Evolutionary conservation across 1,284 basidiomycete genomes (phyloP).

Genomic region (Rhodotorula sp.): DNA sequence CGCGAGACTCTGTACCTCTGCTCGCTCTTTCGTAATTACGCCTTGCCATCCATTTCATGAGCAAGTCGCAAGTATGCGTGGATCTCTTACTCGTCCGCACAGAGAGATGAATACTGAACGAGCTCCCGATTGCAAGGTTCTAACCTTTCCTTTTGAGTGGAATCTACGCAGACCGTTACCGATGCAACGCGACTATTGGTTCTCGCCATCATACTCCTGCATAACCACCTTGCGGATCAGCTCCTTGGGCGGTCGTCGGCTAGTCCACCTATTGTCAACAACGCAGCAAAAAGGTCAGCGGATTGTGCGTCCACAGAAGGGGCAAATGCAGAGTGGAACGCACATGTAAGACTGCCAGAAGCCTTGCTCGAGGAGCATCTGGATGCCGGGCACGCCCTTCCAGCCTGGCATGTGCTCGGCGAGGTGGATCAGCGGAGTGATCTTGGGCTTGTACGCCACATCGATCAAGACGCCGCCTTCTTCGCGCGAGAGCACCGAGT

Average conservation of each 20-base stretch:
- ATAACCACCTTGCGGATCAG: slow-evolving; percentile 52
- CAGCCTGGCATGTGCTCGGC: slow-evolving; percentile 58
- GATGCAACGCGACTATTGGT: background rate
- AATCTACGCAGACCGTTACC: background rate
- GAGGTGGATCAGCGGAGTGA: slow-evolving; percentile 51
- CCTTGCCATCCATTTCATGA: no score
- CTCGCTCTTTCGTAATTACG: background rate
- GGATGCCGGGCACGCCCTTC: slow-evolving; percentile 71
- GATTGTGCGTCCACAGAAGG: fast-evolving
- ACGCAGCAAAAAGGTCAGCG: background rate
- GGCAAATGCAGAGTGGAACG: background rate
- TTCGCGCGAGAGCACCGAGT: slow-evolving; percentile 49
- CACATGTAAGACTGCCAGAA: slow-evolving; percentile 62
- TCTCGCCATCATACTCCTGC: slow-evolving; percentile 34
- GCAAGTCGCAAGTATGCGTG: no score
- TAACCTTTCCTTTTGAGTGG: no score
- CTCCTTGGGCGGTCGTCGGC: slow-evolving; percentile 52
- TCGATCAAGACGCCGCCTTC: slow-evolving; percentile 72
- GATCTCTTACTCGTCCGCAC: no score
- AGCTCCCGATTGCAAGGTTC: no score
- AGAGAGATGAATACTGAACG: no score
- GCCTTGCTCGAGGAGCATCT: slow-evolving; percentile 81
- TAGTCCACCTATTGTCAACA: slow-evolving; percentile 30
- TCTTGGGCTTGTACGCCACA: slow-evolving; percentile 76
- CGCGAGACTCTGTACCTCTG: background rate